Conservation (phyloP, 2,329 filamentous ascomycete genomes). For the Dactylellina drechsleri region DNA sequence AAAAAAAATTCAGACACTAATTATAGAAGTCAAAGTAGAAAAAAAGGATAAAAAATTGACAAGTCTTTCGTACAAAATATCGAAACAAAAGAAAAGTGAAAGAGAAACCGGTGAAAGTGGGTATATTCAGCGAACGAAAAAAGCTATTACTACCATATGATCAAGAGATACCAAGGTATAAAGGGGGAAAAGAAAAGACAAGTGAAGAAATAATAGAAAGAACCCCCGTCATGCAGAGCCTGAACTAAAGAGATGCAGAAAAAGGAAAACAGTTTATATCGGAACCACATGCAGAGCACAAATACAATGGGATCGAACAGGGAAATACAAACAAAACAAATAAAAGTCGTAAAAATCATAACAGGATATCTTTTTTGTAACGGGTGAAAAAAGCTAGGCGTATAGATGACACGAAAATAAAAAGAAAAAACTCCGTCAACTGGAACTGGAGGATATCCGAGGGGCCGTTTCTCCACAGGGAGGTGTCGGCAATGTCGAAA, state of each 20-base stretch:
- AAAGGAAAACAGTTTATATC: slow-evolving; percentile 26
- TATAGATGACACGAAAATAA: not conserved
- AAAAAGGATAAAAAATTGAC: slow-evolving; percentile 54
- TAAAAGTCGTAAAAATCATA: slow-evolving; percentile 33
- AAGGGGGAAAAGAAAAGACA: slow-evolving; percentile 22
- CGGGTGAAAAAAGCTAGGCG: slow-evolving; percentile 7
- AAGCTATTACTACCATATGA: slow-evolving; percentile 57
- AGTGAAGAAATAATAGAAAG: slow-evolving; percentile 4
- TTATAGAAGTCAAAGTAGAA: slow-evolving; percentile 41
- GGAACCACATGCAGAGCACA: slow-evolving; percentile 32
- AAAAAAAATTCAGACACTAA: slow-evolving; percentile 17
- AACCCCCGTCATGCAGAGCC: slow-evolving; percentile 34
- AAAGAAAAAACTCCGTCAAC: slow-evolving; percentile 3
- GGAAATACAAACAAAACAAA: slow-evolving; percentile 30
- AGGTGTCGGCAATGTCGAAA: slow-evolving; percentile 24
- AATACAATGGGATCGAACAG: slow-evolving; percentile 34
- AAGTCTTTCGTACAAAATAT: slow-evolving; percentile 46
- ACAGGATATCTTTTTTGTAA: slow-evolving; percentile 31
- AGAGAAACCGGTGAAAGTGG: slow-evolving; percentile 58
- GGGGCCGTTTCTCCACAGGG: slow-evolving; percentile 3
- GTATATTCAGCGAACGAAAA: slow-evolving; percentile 58
- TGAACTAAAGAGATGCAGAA: not conserved
- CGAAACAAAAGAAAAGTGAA: slow-evolving; percentile 54
- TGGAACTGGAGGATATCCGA: slow-evolving; percentile 23
- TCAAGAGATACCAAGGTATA: slow-evolving; percentile 18